Evolutionary conservation across 768 basidiomycete genomes (phyloP).

Genomic region (Myochromella boudieri): DNA sequence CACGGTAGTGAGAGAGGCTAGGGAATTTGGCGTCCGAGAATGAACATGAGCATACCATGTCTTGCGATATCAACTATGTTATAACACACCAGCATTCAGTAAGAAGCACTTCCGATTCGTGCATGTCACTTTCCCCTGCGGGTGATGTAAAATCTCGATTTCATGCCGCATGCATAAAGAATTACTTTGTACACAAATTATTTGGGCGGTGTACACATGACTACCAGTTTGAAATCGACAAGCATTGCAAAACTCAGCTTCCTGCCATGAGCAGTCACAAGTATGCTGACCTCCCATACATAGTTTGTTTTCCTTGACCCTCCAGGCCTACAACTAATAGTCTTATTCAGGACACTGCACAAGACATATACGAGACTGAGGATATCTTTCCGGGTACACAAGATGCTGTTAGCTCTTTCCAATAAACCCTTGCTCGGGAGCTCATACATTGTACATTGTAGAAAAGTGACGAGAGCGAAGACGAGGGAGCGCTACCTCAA

Average conservation of each 20-base stretch:
- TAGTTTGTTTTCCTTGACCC: conserved; percentile 51
- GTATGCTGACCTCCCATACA: conserved; percentile 90
- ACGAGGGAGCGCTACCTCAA: conserved; percentile 50
- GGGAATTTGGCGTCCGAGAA: too few relatives aligned
- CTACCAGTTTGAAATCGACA: too few relatives aligned
- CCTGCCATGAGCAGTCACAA: conserved; percentile 66
- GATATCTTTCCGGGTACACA: conserved; percentile 63
- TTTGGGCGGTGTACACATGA: too few relatives aligned
- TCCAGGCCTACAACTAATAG: conserved; percentile 1
- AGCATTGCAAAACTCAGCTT: too few relatives aligned
- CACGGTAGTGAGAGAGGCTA: conserved; percentile 10
- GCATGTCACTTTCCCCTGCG: too few relatives aligned
- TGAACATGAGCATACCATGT: too few relatives aligned
- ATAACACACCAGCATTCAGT: too few relatives aligned
- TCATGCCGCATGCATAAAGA: too few relatives aligned
- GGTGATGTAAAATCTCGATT: too few relatives aligned
- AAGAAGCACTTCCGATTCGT: too few relatives aligned
- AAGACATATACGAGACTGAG: conserved; percentile 90
- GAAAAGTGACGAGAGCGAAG: conserved; percentile 68
- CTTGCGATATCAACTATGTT: too few relatives aligned
- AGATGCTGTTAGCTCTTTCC: conserved; percentile 42
- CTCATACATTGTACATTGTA: conserved; percentile 23
- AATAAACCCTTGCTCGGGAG: conserved; percentile 5
- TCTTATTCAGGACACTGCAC: conserved; percentile 74
- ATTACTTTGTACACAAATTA: too few relatives aligned